phyloP scores from a whole-genome alignment of 108 stramenopile species.

The Skeletonema tropicum region DNA sequence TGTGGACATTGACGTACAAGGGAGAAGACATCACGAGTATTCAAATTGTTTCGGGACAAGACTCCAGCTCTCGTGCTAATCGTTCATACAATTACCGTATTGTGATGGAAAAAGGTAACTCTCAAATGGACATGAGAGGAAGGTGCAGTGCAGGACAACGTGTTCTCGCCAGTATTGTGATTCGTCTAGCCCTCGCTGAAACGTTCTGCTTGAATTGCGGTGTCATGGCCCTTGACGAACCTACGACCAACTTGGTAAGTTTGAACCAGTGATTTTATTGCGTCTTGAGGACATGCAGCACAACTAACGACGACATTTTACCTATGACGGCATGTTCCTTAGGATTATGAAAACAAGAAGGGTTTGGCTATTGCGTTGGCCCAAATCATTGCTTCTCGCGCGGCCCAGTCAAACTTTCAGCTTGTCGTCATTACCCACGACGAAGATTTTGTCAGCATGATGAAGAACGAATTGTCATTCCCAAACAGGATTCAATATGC shows the following conservation, averaged over 20 bases:
- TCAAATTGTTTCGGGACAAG: slow-evolving; percentile 90
- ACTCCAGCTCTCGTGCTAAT: slow-evolving; percentile 64
- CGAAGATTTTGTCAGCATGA: slow-evolving; percentile 96
- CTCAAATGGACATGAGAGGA: slow-evolving; percentile 97
- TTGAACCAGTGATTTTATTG: too few relatives aligned
- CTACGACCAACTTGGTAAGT: slow-evolving; percentile 88
- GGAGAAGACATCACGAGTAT: slow-evolving; percentile 97
- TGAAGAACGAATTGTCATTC: slow-evolving; percentile 89
- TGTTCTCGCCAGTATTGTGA: slow-evolving; percentile 96
- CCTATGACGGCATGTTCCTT: too few relatives aligned
- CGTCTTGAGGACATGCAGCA: too few relatives aligned
- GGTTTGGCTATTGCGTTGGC: slow-evolving; percentile 95
- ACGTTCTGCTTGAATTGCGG: slow-evolving; percentile 98
- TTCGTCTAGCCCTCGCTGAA: slow-evolving; percentile 98
- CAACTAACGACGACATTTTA: too few relatives aligned
- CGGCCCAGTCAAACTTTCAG: slow-evolving; percentile 95
- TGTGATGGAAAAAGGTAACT: slow-evolving; percentile 93
- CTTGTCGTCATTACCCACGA: slow-evolving; percentile 98
- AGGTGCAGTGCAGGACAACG: slow-evolving; percentile 96
- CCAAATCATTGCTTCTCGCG: slow-evolving; percentile 90
- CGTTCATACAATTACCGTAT: slow-evolving; percentile 97
- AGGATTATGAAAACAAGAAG: slow-evolving; percentile 89
- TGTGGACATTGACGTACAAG: slow-evolving; percentile 97
- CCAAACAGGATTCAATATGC: slow-evolving; percentile 90
- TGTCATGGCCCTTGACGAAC: slow-evolving; percentile 96